phyloP scores from a whole-genome alignment of 2,329 filamentous ascomycete species.

The Ophiostoma piceae region DNA sequence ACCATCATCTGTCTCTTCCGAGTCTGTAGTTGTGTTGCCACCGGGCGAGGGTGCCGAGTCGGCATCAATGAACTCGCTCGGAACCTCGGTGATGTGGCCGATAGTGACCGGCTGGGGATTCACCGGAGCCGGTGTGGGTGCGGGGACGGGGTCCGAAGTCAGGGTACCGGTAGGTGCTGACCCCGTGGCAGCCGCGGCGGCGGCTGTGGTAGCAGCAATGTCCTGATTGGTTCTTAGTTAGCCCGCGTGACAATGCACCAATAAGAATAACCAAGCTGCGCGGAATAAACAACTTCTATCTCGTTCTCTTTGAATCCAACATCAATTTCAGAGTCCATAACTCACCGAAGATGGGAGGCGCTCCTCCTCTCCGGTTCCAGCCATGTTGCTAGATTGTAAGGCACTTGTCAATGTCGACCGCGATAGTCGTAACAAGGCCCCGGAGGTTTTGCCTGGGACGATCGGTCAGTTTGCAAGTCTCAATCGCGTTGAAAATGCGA shows the following conservation, averaged over 20 bases:
- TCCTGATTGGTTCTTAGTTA: constrained; percentile 7
- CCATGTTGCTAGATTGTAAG: constrained; percentile 16
- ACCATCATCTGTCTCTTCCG: constrained; percentile 9
- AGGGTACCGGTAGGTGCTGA: not conserved
- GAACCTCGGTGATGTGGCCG: constrained; percentile 11
- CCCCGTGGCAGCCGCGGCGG: constrained; percentile 18
- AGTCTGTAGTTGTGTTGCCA: not conserved
- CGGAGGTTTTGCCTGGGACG: not conserved
- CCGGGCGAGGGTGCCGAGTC: not conserved
- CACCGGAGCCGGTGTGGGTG: not conserved
- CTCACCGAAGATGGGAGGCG: constrained; percentile 22
- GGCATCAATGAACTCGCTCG: not conserved
- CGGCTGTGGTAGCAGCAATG: constrained; percentile 15
- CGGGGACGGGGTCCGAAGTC: not conserved
- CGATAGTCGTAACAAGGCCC: not conserved
- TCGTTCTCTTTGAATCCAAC: too few species aligned
- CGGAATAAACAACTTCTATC: not conserved
- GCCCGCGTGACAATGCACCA: not conserved
- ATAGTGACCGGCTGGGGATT: not conserved
- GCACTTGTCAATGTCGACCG: not conserved
- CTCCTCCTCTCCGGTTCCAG: constrained; percentile 19
- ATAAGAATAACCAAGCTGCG: not conserved
- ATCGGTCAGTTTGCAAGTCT: constrained; percentile 1
- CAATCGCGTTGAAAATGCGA: not conserved
- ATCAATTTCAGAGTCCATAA: not conserved